These are phyloP conservation scores for Conticribra weissflogii DNA, from an alignment of 108 stramenopile species.

Conservation along the genomic window DNA sequence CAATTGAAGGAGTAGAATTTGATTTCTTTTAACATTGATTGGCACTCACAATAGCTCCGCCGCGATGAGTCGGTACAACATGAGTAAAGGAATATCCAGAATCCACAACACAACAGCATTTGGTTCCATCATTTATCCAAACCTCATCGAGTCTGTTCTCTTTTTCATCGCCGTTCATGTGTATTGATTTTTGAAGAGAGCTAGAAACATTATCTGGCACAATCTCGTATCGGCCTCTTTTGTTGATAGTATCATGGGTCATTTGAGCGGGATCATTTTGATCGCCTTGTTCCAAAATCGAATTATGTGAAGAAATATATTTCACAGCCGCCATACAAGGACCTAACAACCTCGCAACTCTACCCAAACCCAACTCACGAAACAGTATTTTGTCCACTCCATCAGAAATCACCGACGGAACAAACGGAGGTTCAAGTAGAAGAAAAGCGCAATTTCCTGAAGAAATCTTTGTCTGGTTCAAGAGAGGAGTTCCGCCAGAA, in stretches of 20 bases:
- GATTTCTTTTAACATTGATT: too few species aligned
- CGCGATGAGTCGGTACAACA: conserved; percentile 77
- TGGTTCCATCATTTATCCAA: conserved; percentile 59
- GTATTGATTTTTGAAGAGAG: too few species aligned
- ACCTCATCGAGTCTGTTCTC: not conserved
- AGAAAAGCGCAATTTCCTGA: conserved; percentile 34
- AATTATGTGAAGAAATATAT: conserved; percentile 36
- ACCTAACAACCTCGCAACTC: conserved; percentile 42
- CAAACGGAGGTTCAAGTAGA: conserved; percentile 49
- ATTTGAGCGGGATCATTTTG: not conserved
- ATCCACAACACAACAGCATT: conserved; percentile 87
- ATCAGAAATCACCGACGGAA: conserved; percentile 49
- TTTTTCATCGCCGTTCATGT: not conserved
- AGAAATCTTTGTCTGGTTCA: too few species aligned
- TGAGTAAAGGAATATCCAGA: conserved; percentile 90
- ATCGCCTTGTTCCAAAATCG: not conserved
- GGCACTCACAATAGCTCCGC: conserved; percentile 45
- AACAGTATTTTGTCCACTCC: conserved; percentile 48
- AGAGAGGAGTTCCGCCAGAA: too few species aligned
- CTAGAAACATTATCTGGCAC: too few species aligned
- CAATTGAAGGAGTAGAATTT: too few species aligned
- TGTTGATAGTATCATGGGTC: conserved; percentile 2
- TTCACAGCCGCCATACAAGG: conserved; percentile 50
- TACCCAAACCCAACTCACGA: conserved; percentile 47
- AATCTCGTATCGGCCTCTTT: too few species aligned